Percentiles rank a stretch among this genome's conserved stretches.
phyloP scores from a whole-genome alignment of 495 filamentous ascomycete species.

The Gamarada debralockiae region DNA sequence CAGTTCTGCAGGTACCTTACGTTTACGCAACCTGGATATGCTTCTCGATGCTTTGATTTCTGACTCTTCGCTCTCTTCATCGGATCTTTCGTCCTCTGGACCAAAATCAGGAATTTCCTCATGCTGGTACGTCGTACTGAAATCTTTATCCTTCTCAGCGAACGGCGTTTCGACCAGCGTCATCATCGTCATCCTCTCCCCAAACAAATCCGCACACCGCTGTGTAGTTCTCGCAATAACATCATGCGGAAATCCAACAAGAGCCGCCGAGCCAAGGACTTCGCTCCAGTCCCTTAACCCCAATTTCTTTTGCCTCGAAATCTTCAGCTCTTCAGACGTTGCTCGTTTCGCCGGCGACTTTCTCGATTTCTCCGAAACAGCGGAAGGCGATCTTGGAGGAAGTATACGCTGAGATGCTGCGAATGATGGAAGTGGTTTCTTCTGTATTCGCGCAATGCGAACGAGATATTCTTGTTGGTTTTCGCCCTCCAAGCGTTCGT shows the following conservation, averaged over 20 bases:
- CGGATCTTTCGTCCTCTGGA: neutral
- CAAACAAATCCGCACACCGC: conserved; percentile 69
- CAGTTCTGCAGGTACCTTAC: neutral
- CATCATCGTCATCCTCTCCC: conserved; percentile 57
- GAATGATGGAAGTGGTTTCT: conserved; percentile 24
- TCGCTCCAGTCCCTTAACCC: conserved; percentile 76
- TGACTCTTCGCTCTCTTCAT: neutral
- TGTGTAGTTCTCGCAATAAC: conserved; percentile 62
- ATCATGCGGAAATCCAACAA: conserved; percentile 57
- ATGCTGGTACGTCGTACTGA: conserved; percentile 30
- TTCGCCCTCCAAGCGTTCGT: conserved; percentile 37
- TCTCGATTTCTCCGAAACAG: neutral
- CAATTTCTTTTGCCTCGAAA: conserved; percentile 18
- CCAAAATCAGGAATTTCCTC: conserved; percentile 22
- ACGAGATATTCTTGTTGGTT: conserved; percentile 36
- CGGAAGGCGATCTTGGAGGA: neutral
- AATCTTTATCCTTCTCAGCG: conserved; percentile 7
- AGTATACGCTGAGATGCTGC: conserved; percentile 1
- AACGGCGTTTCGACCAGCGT: conserved; percentile 44
- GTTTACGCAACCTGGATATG: neutral
- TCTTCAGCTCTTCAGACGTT: conserved; percentile 4
- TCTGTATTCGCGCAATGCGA: conserved; percentile 35
- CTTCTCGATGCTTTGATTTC: neutral
- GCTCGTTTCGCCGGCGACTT: conserved; percentile 1
- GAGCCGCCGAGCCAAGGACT: conserved; percentile 67